Percentiles rank a stretch among this genome's conserved stretches.
phyloP scores from a whole-genome alignment of 23 red algal species.

The Gracilaria vermiculophylla region DNA sequence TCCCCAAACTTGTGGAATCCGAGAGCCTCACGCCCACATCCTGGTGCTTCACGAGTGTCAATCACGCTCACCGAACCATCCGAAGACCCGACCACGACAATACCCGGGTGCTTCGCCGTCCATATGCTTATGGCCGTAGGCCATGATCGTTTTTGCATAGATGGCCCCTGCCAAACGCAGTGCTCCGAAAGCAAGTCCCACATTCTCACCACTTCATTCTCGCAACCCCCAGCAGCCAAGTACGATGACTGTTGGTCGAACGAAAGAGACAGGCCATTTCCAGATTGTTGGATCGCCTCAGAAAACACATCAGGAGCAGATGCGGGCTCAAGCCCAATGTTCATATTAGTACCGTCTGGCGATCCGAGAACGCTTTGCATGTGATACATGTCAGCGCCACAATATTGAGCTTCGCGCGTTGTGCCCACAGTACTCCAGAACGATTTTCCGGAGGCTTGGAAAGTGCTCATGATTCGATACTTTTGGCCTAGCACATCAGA shows the following conservation, averaged over 20 bases:
- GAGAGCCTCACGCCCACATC: background rate
- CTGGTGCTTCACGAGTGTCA: conserved; percentile 43
- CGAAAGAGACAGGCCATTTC: conserved; percentile 54
- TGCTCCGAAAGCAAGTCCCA: conserved; percentile 62
- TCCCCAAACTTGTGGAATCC: background rate
- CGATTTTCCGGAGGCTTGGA: conserved; percentile 49
- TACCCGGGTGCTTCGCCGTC: background rate
- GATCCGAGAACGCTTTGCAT: background rate
- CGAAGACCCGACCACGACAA: conserved; percentile 42
- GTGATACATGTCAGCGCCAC: background rate
- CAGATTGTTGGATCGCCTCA: conserved; percentile 21
- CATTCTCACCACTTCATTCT: conserved; percentile 45
- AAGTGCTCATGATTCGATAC: conserved; percentile 61
- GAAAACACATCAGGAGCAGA: conserved; percentile 9
- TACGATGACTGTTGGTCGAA: conserved; percentile 29
- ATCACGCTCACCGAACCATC: conserved; percentile 44
- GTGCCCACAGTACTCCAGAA: conserved; percentile 45
- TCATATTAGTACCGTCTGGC: background rate
- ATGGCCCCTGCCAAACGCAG: conserved; percentile 30
- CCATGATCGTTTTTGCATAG: background rate
- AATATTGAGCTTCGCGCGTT: background rate
- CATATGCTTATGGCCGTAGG: conserved; percentile 64
- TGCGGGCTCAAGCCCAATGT: background rate
- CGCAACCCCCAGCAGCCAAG: conserved; percentile 70
- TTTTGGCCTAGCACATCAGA: conserved; percentile 26